These are phyloP conservation scores for Neurospora sublineolata DNA, from an alignment of 495 filamentous ascomycete species.

Conservation along the genomic window DNA sequence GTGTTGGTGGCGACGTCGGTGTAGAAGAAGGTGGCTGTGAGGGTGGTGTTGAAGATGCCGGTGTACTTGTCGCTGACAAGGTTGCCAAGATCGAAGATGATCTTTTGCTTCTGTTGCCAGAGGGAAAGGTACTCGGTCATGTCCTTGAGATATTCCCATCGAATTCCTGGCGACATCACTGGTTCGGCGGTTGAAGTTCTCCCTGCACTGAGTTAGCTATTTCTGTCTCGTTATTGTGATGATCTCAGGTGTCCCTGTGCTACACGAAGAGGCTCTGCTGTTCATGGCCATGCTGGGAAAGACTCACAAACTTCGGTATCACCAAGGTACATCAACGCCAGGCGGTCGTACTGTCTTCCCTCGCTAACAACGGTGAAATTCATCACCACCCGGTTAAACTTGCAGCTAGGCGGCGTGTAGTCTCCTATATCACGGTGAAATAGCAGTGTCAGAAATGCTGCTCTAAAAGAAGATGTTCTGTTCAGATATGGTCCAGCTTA, in stretches of 20 bases:
- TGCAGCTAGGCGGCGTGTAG: constrained; percentile 57
- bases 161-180: constrained; percentile 51
- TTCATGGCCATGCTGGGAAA: not conserved
- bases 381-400: constrained; percentile 68
- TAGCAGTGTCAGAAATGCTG: not conserved
- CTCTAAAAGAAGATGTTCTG: not conserved
- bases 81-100: constrained; percentile 81
- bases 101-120: constrained; percentile 54
- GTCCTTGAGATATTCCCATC: constrained; percentile 71
- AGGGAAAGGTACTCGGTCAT: constrained; percentile 63
- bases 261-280: not conserved
- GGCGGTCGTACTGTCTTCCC: constrained; percentile 69
- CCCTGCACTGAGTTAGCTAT: constrained; percentile 6
- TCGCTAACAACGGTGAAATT: constrained; percentile 69
- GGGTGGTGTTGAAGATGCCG: constrained; percentile 65
- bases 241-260: not conserved
- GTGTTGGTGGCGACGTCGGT: constrained; percentile 24
- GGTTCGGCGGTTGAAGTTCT: constrained; percentile 84
- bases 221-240: not conserved
- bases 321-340: constrained; percentile 69
- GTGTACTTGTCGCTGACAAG: constrained; percentile 66
- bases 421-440: constrained; percentile 30
- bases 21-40: constrained; percentile 68
- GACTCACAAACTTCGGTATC: constrained; percentile 62
- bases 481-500: constrained; percentile 21